Evolutionary conservation across 2,329 filamentous ascomycete species (phyloP).

Genomic region (Talaromyces sp.): DNA sequence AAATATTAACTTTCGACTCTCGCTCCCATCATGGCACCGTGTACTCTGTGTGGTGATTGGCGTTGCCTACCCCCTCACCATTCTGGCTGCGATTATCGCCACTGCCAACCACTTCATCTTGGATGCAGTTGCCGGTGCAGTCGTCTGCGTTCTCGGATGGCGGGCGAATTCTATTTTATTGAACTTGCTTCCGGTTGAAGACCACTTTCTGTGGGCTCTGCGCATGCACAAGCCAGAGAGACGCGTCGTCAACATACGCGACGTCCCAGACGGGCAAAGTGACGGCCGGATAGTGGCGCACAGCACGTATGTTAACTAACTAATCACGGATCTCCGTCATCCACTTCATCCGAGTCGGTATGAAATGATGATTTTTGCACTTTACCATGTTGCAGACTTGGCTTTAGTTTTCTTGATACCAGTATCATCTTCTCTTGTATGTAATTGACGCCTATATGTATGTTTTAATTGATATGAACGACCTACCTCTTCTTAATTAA

Average conservation of each 20-base stretch:
- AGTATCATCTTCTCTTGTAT: no score
- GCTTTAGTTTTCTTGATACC: no score
- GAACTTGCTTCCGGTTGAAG: constrained; percentile 61
- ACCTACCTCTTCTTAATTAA: no score
- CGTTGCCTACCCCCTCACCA: constrained; percentile 59
- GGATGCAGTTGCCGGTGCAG: constrained; percentile 63
- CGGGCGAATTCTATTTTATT: constrained; percentile 49
- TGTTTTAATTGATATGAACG: no score
- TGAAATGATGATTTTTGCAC: not conserved
- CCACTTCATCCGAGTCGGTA: no score
- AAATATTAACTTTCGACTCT: constrained; percentile 22
- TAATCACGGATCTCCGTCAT: not conserved
- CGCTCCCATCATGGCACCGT: constrained; percentile 48
- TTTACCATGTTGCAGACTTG: not conserved
- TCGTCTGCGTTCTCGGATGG: constrained; percentile 63
- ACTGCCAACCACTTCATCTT: constrained; percentile 70
- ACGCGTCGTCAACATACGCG: constrained; percentile 9
- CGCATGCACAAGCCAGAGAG: constrained; percentile 60
- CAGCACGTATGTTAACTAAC: not conserved
- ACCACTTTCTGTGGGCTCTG: constrained; percentile 60
- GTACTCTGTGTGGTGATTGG: constrained; percentile 47
- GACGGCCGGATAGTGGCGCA: not conserved
- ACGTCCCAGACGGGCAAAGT: constrained; percentile 17
- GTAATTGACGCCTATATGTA: no score
- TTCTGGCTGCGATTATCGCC: constrained; percentile 63